Percentiles rank a stretch among this genome's conserved stretches.
Conservation (phyloP, 73 alveolate genomes). For the Stentor coeruleus region DNA sequence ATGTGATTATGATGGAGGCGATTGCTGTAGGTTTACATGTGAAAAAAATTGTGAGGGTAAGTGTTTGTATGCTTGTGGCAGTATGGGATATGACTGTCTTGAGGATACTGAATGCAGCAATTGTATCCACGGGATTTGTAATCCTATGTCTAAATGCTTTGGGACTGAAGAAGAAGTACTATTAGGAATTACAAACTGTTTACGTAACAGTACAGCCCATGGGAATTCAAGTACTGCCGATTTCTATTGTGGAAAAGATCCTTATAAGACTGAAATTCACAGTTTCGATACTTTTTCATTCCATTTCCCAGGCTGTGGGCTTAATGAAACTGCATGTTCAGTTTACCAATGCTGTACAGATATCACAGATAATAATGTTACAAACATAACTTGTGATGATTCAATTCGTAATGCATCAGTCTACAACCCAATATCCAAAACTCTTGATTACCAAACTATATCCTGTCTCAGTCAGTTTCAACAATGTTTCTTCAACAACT, state of each 20-base stretch:
- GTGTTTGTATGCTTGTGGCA: conserved; percentile 46
- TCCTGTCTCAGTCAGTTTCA: conserved; percentile 39
- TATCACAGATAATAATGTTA: background rate
- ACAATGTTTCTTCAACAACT: conserved; percentile 46
- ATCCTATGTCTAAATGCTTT: conserved; percentile 37
- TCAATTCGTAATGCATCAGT: background rate
- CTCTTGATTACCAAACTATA: background rate
- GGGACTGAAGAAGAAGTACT: background rate
- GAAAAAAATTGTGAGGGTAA: conserved; percentile 30
- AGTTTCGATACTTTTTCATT: conserved; percentile 42
- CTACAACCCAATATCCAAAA: background rate
- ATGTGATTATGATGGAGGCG: conserved; percentile 65
- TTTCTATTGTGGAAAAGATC: conserved; percentile 70
- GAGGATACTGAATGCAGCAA: conserved; percentile 53
- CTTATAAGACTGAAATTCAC: conserved; percentile 45
- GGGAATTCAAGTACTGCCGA: conserved; percentile 65
- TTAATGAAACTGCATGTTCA: conserved; percentile 19
- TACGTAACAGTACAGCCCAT: conserved; percentile 31
- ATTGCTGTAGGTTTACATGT: conserved; percentile 58
- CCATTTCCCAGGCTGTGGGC: conserved; percentile 78
- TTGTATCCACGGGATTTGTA: conserved; percentile 64
- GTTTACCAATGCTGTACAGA: background rate
- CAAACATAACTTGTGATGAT: background rate
- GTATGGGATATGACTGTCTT: conserved; percentile 48
- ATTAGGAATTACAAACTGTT: conserved; percentile 34